Conservation (phyloP, 2,329 filamentous ascomycete species). For the Colletotrichum salicis region DNA sequence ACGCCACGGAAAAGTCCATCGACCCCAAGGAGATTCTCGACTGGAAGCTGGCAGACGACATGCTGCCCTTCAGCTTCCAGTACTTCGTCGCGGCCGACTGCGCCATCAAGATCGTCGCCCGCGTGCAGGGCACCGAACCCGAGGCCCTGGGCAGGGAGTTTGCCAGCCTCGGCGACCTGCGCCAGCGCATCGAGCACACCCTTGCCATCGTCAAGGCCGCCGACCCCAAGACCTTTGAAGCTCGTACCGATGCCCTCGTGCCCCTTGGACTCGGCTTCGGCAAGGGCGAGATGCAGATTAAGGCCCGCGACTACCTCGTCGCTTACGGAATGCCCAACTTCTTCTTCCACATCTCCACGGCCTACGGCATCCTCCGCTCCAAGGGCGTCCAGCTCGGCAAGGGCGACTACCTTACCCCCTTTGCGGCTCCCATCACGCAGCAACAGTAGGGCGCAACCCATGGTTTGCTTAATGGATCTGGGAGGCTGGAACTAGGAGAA, state of each 20-base stretch:
- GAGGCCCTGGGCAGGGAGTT: slow-evolving; percentile 41
- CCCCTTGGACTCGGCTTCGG: slow-evolving; percentile 38
- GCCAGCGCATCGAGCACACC: slow-evolving; percentile 45
- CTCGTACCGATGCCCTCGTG: slow-evolving; percentile 40
- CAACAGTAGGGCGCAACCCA: neutral
- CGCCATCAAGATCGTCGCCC: slow-evolving; percentile 46
- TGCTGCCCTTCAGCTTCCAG: slow-evolving; percentile 56
- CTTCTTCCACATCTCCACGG: slow-evolving; percentile 67
- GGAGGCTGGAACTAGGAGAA: too few relatives aligned
- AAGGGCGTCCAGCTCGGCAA: slow-evolving; percentile 69
- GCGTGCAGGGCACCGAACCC: slow-evolving; percentile 46
- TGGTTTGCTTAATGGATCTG: too few relatives aligned
- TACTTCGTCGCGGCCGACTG: slow-evolving; percentile 46
- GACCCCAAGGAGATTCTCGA: slow-evolving; percentile 18
- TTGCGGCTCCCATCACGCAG: slow-evolving; percentile 31
- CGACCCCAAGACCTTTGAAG: slow-evolving; percentile 39
- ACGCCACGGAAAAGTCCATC: slow-evolving; percentile 26
- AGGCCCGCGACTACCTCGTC: slow-evolving; percentile 53
- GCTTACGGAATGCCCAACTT: slow-evolving; percentile 65
- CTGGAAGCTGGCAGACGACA: slow-evolving; percentile 49
- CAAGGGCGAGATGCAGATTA: slow-evolving; percentile 40
- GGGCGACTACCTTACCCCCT: slow-evolving; percentile 57
- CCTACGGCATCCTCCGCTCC: slow-evolving; percentile 66
- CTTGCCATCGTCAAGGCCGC: slow-evolving; percentile 44
- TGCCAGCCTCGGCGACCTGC: slow-evolving; percentile 47